Evolutionary conservation across 2,329 filamentous ascomycete genomes (phyloP), one percentile per base, ranked within the genome.

Genomic region (Delphinella strobiligena): DNA sequence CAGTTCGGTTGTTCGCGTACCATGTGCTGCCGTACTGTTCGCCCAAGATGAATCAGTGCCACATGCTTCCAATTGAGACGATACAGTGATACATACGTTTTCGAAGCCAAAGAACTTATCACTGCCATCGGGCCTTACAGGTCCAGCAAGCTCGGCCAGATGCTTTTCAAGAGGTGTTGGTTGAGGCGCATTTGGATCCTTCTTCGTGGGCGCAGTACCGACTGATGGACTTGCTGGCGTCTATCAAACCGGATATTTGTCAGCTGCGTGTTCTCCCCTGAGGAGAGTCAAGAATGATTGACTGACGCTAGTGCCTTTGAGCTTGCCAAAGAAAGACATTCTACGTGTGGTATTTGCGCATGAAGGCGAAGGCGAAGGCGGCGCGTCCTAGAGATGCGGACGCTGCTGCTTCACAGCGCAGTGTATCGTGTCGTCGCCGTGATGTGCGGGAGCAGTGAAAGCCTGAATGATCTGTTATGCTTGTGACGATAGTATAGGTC

Each of bases 21-120:
- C 89, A 96, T 59, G 89, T 96, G 58, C 94, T 96, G 57, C 89
- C 89, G 66, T 94, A 95, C 87, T 95, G 61, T 38, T 47, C 34
- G 39, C 5, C 19, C 3, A 32, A 29, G 31, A 22, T 36, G 38
- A 33, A 38, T 52, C 34, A 45, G 49, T 48, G 29, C 35, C 7
- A 27, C 36, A 17, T n/a, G 15, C 37, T 32, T 31, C 31, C 17
- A 31, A 15, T 16, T 34, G 17, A 31, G 29, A 29, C 16, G 33
- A 3, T 9, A 2, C 40, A 45, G 31, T 15, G 16, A 9, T 19
- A 69, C 84, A 64, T 71, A 96, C 89, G 66, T 98, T 98, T 64
- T 98, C 91, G 60, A 96, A 81, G 12, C 91, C 91, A 64, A 93
- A 96, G 67, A 94, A 98, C 67, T 94, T 93, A 67, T 96, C 91